These are phyloP conservation scores for Tubosaeta sp. DNA, from an alignment of 768 basidiomycete species.

Conservation along the genomic window DNA sequence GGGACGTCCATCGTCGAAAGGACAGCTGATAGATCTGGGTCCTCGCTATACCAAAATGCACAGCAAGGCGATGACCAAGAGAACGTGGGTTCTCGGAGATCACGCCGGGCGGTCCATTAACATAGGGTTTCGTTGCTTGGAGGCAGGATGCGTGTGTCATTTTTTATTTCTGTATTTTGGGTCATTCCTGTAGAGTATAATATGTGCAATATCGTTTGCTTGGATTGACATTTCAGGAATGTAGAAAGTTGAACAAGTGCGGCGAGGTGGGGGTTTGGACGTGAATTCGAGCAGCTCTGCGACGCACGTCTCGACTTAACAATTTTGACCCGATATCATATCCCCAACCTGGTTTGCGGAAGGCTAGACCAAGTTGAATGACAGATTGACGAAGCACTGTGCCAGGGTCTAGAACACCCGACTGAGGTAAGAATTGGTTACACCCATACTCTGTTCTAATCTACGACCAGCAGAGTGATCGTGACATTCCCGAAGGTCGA, in stretches of 20 bases:
- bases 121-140: neutral
- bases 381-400: too few relatives aligned
- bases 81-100: slow-evolving; percentile 14
- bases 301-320: too few relatives aligned
- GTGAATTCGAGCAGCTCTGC: too few relatives aligned
- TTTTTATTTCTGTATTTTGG: neutral
- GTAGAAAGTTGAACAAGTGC: too few relatives aligned
- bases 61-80: slow-evolving; percentile 13
- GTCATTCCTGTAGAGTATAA: slow-evolving; percentile 13
- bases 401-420: too few relatives aligned
- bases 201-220: neutral
- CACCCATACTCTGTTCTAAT: too few relatives aligned
- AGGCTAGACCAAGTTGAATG: too few relatives aligned
- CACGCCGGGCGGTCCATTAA: slow-evolving; percentile 10
- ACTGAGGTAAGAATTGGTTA: too few relatives aligned
- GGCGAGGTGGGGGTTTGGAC: too few relatives aligned
- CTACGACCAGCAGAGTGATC: too few relatives aligned
- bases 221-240: neutral
- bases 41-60: slow-evolving; percentile 33
- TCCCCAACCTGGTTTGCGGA: too few relatives aligned
- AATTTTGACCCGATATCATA: too few relatives aligned
- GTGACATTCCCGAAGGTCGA: neutral
- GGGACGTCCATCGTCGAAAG: slow-evolving; percentile 90
- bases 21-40: slow-evolving; percentile 62
- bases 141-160: neutral